A percentile compares a stretch with the other conserved stretches of the same genome.
phyloP scores from a whole-genome alignment of 176 grass and related monocot genomes.

The Aegilops umbellulata region DNA sequence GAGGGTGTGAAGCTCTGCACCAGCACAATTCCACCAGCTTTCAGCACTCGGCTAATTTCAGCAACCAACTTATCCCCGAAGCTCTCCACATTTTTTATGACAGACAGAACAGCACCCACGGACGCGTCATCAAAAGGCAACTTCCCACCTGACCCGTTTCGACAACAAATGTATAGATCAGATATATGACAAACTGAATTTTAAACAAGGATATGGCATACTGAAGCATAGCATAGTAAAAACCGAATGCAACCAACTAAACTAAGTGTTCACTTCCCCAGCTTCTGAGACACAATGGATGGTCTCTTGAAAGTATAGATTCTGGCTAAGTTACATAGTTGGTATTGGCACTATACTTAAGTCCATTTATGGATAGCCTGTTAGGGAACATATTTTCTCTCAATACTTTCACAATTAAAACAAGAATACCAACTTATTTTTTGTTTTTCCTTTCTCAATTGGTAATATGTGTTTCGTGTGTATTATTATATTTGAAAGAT shows the following conservation, averaged over 20 bases:
- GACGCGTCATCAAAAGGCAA: constrained; percentile 58
- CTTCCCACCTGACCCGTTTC: constrained; percentile 46
- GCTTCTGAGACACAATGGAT: not conserved
- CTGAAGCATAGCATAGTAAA: not conserved
- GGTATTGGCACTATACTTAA: not conserved
- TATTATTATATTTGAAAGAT: not conserved
- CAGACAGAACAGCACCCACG: constrained; percentile 56
- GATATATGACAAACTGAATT: not conserved
- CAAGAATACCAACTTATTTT: not conserved
- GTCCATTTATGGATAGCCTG: not conserved
- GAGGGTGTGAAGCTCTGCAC: constrained; percentile 43
- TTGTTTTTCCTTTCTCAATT: not conserved
- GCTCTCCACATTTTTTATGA: constrained; percentile 46
- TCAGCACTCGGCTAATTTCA: constrained; percentile 71
- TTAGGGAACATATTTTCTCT: too few species aligned
- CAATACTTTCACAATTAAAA: too few species aligned
- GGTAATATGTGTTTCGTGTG: not conserved
- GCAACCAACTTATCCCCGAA: constrained; percentile 51
- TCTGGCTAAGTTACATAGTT: not conserved
- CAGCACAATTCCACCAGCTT: constrained; percentile 60
- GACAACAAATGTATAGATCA: not conserved
- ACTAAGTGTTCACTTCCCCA: not conserved
- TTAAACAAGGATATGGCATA: not conserved
- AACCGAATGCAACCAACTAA: not conserved
- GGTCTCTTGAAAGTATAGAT: too few species aligned